Conservation (phyloP, 179 eudicot genomes). For the Amaranthus tricolor region DNA sequence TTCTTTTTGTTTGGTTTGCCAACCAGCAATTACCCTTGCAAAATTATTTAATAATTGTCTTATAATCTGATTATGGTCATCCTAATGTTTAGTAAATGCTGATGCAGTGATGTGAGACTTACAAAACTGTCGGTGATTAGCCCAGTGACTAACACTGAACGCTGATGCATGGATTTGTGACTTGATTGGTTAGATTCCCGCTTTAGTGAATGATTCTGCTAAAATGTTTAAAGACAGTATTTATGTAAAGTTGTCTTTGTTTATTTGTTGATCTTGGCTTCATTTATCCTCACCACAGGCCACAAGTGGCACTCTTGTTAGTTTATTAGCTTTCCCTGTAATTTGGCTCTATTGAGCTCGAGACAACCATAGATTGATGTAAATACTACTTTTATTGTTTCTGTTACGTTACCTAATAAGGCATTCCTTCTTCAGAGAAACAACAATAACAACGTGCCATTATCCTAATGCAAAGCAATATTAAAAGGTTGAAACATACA, state of each 20-base stretch:
- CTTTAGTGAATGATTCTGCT: neutral
- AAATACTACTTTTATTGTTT: slow-evolving; percentile 15
- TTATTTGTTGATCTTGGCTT: neutral
- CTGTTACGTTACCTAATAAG: neutral
- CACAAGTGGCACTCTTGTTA: neutral
- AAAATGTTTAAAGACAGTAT: neutral
- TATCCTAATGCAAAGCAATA: no score
- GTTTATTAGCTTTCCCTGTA: neutral
- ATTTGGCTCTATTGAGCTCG: neutral
- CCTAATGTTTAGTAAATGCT: neutral
- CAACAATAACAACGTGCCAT: no score
- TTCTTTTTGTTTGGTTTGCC: neutral
- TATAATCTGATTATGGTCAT: neutral
- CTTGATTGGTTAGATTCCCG: neutral
- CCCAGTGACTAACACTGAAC: neutral
- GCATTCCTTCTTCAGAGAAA: neutral
- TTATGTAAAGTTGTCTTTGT: slow-evolving; percentile 16
- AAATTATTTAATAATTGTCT: neutral
- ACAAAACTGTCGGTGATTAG: neutral
- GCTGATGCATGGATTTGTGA: neutral
- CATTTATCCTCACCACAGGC: neutral
- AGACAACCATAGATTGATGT: slow-evolving; percentile 15
- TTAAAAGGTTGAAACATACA: no score
- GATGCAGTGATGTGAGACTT: slow-evolving; percentile 1
- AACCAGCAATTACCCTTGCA: neutral